Evolutionary conservation across 2,329 filamentous ascomycete species (phyloP).

Genomic region (Colletotrichum sojae): DNA sequence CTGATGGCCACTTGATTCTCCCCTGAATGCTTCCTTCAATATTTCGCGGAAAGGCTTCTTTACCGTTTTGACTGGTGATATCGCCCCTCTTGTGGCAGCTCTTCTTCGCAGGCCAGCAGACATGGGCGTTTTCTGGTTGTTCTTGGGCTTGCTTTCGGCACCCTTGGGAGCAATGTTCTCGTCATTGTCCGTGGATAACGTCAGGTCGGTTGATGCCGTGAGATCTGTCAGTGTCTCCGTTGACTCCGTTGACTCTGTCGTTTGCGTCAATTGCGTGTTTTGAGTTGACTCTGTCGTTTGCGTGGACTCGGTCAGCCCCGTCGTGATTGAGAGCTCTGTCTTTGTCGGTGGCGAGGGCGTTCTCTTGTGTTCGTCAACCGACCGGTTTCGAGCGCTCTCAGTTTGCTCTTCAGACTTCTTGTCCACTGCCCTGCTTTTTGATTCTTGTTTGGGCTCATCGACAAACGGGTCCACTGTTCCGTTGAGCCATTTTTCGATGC

Average conservation of each 20-base stretch:
- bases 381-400: conserved; percentile 44
- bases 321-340: conserved; percentile 42
- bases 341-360: conserved; percentile 44
- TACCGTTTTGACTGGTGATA: conserved; percentile 63
- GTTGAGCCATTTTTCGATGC: conserved; percentile 76
- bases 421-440: conserved; percentile 52
- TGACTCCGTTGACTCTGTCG: conserved; percentile 37
- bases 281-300: conserved; percentile 29
- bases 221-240: conserved; percentile 32
- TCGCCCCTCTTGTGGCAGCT: conserved; percentile 65
- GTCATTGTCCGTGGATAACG: conserved; percentile 36
- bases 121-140: conserved; percentile 49
- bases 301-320: conserved; percentile 30
- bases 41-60: conserved; percentile 71
- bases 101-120: conserved; percentile 67
- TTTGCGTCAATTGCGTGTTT: conserved; percentile 34
- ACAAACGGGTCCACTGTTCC: conserved; percentile 75
- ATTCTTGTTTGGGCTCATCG: conserved; percentile 52
- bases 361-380: conserved; percentile 43
- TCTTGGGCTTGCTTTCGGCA: conserved; percentile 37
- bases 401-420: conserved; percentile 45
- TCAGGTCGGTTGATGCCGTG: conserved; percentile 32
- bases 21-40: conserved; percentile 73
- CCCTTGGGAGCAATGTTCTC: conserved; percentile 28
- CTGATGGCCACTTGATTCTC: conserved; percentile 68